phyloP scores from a whole-genome alignment of 768 basidiomycete species.

The Lactarius deliciosus region DNA sequence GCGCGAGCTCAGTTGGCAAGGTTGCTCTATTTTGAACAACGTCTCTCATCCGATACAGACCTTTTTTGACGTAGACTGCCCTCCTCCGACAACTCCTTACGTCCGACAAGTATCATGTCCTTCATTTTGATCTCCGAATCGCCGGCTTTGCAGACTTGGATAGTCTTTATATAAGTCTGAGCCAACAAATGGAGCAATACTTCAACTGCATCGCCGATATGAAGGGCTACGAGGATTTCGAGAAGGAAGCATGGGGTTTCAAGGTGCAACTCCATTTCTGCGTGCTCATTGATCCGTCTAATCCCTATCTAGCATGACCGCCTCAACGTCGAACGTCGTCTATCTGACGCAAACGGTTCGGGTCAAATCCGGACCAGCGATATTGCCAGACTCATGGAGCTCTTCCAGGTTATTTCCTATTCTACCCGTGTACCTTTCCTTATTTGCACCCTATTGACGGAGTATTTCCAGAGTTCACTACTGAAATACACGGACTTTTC shows the following conservation, averaged over 20 bases:
- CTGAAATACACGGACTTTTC: conserved; percentile 36
- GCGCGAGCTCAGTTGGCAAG: conserved; percentile 82
- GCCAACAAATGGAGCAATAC: conserved; percentile 78
- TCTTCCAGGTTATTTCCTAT: conserved; percentile 60
- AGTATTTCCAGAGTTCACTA: conserved; percentile 32
- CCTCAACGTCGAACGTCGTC: conserved; percentile 64
- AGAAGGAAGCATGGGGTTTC: conserved; percentile 75
- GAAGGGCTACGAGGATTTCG: conserved; percentile 68
- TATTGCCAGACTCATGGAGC: conserved; percentile 78
- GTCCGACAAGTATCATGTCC: conserved; percentile 66
- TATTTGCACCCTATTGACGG: conserved; percentile 17
- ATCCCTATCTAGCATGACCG: conserved; percentile 60
- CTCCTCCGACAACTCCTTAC: conserved; percentile 77
- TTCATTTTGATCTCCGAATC: conserved; percentile 82
- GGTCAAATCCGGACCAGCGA: conserved; percentile 71
- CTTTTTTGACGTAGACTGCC: conserved; percentile 52
- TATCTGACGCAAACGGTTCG: conserved; percentile 45
- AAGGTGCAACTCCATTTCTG: conserved; percentile 48
- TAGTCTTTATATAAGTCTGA: conserved; percentile 74
- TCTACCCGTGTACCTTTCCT: conserved; percentile 1
- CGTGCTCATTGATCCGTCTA: conserved; percentile 14
- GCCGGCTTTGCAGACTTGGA: conserved; percentile 80
- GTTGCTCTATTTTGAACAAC: conserved; percentile 35
- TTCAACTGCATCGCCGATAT: conserved; percentile 62
- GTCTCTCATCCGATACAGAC: neutral